These are phyloP conservation scores for Adansonia grandidieri DNA, from an alignment of 441 rosid species.

Conservation along the genomic window DNA sequence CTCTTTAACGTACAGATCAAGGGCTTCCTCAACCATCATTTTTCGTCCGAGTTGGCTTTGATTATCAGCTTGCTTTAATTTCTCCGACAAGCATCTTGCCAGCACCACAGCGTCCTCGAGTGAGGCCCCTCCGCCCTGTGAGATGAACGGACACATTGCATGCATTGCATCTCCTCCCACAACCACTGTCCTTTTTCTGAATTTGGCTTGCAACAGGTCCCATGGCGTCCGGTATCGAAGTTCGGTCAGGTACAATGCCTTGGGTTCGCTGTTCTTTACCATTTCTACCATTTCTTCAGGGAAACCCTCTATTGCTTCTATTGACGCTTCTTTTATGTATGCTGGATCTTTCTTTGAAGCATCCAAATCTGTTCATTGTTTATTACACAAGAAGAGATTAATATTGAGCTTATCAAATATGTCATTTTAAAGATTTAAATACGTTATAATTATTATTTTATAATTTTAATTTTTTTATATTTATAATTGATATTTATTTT, in stretches of 20 bases:
- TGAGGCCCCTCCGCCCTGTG: conserved; percentile 59
- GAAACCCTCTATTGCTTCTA: conserved; percentile 37
- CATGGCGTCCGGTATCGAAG: conserved; percentile 51
- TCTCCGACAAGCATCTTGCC: conserved; percentile 44
- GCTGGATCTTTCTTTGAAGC: conserved; percentile 28
- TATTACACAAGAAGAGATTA: not conserved
- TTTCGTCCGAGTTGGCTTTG: not conserved
- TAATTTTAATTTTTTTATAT: no score
- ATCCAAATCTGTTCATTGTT: conserved; percentile 30
- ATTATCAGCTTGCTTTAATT: not conserved
- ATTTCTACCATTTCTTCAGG: conserved; percentile 41
- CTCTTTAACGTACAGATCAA: conserved; percentile 41
- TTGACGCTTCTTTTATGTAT: conserved; percentile 37
- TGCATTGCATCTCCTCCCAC: conserved; percentile 72
- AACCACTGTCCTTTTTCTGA: conserved; percentile 46
- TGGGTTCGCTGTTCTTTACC: conserved; percentile 36
- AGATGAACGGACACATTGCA: conserved; percentile 63
- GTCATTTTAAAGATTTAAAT: no score
- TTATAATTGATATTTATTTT: no score
- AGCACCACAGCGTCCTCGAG: conserved; percentile 57
- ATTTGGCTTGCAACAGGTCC: conserved; percentile 39
- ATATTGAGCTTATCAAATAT: not conserved
- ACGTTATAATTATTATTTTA: no score
- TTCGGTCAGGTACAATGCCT: conserved; percentile 35
- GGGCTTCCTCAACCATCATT: conserved; percentile 30